phyloP scores from a whole-genome alignment of 2,329 filamentous ascomycete genomes.

The Hirsutella thompsonii region DNA sequence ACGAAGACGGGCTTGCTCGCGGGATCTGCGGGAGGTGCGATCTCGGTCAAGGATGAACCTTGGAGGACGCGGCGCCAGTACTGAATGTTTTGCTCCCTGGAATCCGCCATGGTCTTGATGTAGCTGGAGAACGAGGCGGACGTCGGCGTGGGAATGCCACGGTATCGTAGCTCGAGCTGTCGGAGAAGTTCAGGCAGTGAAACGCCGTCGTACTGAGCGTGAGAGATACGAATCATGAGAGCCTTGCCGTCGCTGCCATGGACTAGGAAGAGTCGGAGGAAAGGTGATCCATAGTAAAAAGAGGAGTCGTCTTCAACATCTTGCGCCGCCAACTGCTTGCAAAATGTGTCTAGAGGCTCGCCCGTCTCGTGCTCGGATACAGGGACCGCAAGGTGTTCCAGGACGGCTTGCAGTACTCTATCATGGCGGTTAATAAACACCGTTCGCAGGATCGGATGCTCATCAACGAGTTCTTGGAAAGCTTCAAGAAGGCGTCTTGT shows the following conservation, averaged over 20 bases:
- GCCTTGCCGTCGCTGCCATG: not conserved
- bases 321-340: constrained; percentile 3
- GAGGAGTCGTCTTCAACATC: not conserved
- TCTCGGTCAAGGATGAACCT: not conserved
- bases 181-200: constrained; percentile 28
- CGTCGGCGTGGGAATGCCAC: constrained; percentile 9
- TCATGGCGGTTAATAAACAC: constrained; percentile 10
- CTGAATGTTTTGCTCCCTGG: not conserved
- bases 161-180: constrained; percentile 26
- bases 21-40: constrained; percentile 4
- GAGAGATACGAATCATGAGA: constrained; percentile 21
- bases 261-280: not conserved
- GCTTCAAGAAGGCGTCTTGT: constrained; percentile 6
- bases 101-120: constrained; percentile 3
- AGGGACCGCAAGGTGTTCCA: constrained; percentile 7
- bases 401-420: constrained; percentile 10
- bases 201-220: constrained; percentile 36
- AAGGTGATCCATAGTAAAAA: not conserved
- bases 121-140: constrained; percentile 10
- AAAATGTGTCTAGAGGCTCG: constrained; percentile 6
- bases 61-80: not conserved
- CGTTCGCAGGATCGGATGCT: constrained; percentile 12
- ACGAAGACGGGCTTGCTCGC: constrained; percentile 10
- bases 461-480: constrained; percentile 11
- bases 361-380: constrained; percentile 5